Base-by-base conservation (phyloP, 371 early-diverging fungal species). In the Choanephora cucurbitarum region DNA sequence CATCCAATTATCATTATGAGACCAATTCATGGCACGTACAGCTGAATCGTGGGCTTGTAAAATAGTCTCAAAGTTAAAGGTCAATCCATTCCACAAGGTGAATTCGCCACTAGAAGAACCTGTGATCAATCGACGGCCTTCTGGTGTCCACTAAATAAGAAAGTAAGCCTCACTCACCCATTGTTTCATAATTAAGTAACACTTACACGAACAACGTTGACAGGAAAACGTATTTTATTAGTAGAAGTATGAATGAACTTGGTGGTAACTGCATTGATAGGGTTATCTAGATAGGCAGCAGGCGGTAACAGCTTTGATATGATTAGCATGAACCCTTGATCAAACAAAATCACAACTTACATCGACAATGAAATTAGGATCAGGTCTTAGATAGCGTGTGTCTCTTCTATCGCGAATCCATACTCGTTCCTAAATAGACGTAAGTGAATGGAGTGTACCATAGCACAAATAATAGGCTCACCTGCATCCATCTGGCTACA, bases 11-110 rank as follows among this genome's bases (percentile, higher is more conserved):
- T 92, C 95, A 49, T 94, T 94, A 57, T 95, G 98, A 15, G 96
- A 92, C 99, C 99, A 99, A 59, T 88, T 85, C 98, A 99, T 96
- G 7, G 92, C 84, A 43, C 99, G 88, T 1, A 99, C 91, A 5
- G 99, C 91, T 18, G 89, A 85, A 59, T 96, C 97, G 70, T 97
- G 98, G 0, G 99, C 99, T 83, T 99, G 98, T 58, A 99, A 72
- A 67, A 99, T 99, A 2, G 99, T 99, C 67, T 99, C 99, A 76
- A 99, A 99, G 68, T 99, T 99, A 67, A 99, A 99, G 0, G 96
- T 94, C 34, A 97, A 81, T 6, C 99, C 99, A 70, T 98, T 99
- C 99, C 99, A 99, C 40, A 99, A 75, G 0, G 99, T 99, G 60
- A 99, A 98, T 77, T 99, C 99, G 7, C 99, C 99, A 64, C 92